Base-by-base conservation (phyloP, 1,139 yeast genomes). In the Nakaseomyces glabratus region DNA sequence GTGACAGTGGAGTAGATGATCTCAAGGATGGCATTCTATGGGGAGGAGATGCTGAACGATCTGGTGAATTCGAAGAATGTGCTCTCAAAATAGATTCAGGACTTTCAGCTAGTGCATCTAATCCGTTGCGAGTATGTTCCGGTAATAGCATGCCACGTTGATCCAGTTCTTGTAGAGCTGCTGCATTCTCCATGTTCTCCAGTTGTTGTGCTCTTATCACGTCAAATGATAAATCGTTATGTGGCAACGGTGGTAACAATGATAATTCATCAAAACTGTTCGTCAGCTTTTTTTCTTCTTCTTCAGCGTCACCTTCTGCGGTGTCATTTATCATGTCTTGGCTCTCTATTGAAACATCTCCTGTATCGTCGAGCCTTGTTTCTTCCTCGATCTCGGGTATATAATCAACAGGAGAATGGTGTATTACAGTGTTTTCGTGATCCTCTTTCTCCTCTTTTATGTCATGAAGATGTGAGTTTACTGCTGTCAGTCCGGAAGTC, bases 221-320 rank as follows among this genome's bases (percentile, higher is more conserved):
- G 6, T 26, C 30, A 17, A 26, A 26, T 4, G 30, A 26, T 6
- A 26, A 15, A 12, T 26, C 30, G 10, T 26, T 36, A 21, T 44
- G 39, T 14, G 59, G 59, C 31, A 54, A 35, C 4, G 59, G 59
- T 13, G 59, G 59, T 20, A 54, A 37, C 25, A 54, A 37, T 13
- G 46, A 38, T 15, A 47, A 33, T 28, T 49, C 52, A 23, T 46
- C 51, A 17, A 36, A 38, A 26, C 47, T 45, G 18, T 11, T 33
- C 34, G 6, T 34, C 13, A 2, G 20, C 11, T 32, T 25, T 23
- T 22, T 25, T 18, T 33, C 20, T n/a, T 32, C 21, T 7, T 24
- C 16, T 10, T 18, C 12, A 16, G 24, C 22, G 16, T 23, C 31
- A 4, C 18, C 30, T 22, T 28, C 18, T 2, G 20, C 12, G 6